Conservation (phyloP, 2,329 filamentous ascomycete genomes). For the Fusarium sp. region DNA sequence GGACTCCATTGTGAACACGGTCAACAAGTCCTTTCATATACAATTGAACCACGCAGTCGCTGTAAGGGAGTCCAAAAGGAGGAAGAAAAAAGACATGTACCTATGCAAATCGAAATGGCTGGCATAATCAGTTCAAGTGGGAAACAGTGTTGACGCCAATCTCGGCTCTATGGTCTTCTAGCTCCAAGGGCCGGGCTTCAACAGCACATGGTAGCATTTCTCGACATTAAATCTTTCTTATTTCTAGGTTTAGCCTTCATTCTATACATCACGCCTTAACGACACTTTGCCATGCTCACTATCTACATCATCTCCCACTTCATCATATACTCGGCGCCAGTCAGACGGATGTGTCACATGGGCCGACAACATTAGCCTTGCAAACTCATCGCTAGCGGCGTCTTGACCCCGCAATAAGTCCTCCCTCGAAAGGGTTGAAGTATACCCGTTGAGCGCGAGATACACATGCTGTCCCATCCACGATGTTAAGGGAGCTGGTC, state of each 20-base stretch:
- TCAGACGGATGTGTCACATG: neutral
- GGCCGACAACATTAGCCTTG: neutral
- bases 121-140: neutral
- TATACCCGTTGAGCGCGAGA: neutral
- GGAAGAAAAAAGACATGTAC: neutral
- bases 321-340: neutral
- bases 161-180: neutral
- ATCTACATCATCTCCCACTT: neutral
- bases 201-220: too few species aligned
- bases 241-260: neutral
- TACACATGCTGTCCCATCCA: neutral
- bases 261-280: neutral
- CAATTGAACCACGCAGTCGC: neutral
- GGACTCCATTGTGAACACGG: neutral
- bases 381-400: neutral
- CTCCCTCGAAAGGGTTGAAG: neutral
- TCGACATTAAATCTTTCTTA: neutral
- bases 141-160: neutral
- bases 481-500: neutral
- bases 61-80: neutral
- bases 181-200: too few species aligned
- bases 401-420: neutral
- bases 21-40: neutral
- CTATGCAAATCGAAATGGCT: neutral
- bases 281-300: neutral